These are phyloP conservation scores for Thalassiosira profunda DNA, from an alignment of 108 stramenopile genomes.

Conservation along the genomic window DNA sequence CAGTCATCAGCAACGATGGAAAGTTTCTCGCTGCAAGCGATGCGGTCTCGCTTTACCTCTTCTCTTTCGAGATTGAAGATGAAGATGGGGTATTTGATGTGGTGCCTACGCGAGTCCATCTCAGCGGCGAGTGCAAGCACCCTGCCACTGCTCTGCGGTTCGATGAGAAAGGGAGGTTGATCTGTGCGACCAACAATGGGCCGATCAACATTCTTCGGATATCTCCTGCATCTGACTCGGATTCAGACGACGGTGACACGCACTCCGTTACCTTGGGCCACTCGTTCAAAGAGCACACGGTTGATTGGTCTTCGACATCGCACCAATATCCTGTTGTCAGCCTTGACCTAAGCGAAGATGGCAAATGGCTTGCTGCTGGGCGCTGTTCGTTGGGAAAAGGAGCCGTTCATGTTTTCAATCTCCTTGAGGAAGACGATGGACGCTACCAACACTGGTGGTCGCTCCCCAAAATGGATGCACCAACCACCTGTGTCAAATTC, in stretches of 20 bases:
- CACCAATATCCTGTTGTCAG: conserved; percentile 34
- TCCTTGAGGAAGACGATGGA: conserved; percentile 15
- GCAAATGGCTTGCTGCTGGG: conserved; percentile 65
- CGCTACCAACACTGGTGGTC: conserved; percentile 72
- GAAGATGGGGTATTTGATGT: conserved; percentile 31
- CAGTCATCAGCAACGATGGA: conserved; percentile 62
- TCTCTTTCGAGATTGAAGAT: conserved; percentile 45
- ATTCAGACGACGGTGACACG: not conserved
- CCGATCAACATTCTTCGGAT: conserved; percentile 41
- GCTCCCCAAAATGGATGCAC: conserved; percentile 64
- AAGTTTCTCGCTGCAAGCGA: conserved; percentile 59
- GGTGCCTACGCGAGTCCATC: conserved; percentile 36
- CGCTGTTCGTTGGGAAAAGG: conserved; percentile 46
- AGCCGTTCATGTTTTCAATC: conserved; percentile 57
- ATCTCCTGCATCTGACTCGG: not conserved
- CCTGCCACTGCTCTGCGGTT: conserved; percentile 50
- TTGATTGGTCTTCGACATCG: conserved; percentile 7
- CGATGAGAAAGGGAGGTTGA: conserved; percentile 14
- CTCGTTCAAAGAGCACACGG: conserved; percentile 35
- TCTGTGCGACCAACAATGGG: conserved; percentile 53
- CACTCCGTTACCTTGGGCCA: conserved; percentile 28
- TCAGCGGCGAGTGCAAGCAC: conserved; percentile 21
- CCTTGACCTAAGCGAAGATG: conserved; percentile 51
- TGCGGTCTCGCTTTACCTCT: conserved; percentile 49
- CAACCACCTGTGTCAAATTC: conserved; percentile 63